A percentile compares a stretch with the other conserved stretches of the same genome.
phyloP scores from a whole-genome alignment of 495 filamentous ascomycete species.

The Penicilliopsis zonata region DNA sequence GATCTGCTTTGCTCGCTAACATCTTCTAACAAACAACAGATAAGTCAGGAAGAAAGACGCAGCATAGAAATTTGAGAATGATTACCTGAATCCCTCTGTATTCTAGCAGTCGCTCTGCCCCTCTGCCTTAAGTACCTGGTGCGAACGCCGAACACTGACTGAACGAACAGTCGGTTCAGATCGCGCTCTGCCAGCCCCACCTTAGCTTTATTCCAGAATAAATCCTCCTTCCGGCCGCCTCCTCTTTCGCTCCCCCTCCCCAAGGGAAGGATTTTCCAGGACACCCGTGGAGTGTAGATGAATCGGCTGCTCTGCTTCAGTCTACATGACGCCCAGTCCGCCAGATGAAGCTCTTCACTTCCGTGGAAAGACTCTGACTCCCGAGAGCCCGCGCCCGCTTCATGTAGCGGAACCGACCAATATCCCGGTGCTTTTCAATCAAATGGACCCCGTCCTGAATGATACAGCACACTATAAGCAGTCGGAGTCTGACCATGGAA shows the following conservation, averaged over 20 bases:
- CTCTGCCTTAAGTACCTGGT: too few relatives aligned
- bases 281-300: constrained; percentile 23
- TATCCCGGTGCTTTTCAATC: constrained; percentile 59
- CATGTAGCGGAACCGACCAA: constrained; percentile 58
- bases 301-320: constrained; percentile 20
- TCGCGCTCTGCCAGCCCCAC: constrained; percentile 12
- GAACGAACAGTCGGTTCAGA: background rate
- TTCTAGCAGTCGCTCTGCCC: too few relatives aligned
- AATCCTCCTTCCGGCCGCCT: constrained; percentile 2
- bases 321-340: constrained; percentile 52
- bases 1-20: too few relatives aligned
- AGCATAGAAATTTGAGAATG: too few relatives aligned
- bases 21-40: too few relatives aligned
- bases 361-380: constrained; percentile 56
- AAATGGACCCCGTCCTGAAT: constrained; percentile 63
- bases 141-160: too few relatives aligned
- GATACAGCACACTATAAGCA: constrained; percentile 45
- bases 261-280: constrained; percentile 2
- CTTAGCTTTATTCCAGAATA: constrained; percentile 12
- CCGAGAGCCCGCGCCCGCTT: constrained; percentile 59
- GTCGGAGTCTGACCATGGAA: constrained; percentile 7
- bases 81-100: too few relatives aligned
- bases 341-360: constrained; percentile 54
- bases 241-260: constrained; percentile 2
- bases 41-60: too few relatives aligned